These are phyloP conservation scores for Solanum sejunctum DNA, from an alignment of 257 asterid genomes.

Conservation along the genomic window DNA sequence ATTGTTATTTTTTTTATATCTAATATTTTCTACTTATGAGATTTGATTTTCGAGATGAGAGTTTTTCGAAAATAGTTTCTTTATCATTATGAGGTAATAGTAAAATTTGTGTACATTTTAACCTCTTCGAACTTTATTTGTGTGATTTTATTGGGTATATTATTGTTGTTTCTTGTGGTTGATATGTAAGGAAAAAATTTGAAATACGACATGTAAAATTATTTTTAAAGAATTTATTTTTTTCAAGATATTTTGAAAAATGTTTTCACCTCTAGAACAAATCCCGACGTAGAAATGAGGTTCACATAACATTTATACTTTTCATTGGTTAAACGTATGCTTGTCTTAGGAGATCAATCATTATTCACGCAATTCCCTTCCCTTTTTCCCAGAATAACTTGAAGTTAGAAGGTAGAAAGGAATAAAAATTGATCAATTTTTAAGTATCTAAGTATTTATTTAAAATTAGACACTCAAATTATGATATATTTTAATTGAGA, in stretches of 20 bases:
- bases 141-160: too few relatives aligned
- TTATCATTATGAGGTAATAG: too few relatives aligned
- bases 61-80: too few relatives aligned
- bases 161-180: neutral
- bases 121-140: too few relatives aligned
- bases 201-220: too few relatives aligned
- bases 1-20: too few relatives aligned
- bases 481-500: too few relatives aligned
- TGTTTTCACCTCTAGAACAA: neutral
- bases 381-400: neutral
- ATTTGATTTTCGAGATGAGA: too few relatives aligned
- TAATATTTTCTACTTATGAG: too few relatives aligned
- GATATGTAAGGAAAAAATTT: neutral
- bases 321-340: neutral
- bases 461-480: neutral
- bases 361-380: neutral
- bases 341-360: neutral
- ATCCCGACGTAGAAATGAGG: neutral
- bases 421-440: neutral
- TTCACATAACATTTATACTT: neutral
- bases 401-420: neutral
- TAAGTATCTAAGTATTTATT: neutral
- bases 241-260: neutral
- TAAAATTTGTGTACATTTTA: too few relatives aligned
- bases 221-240: neutral